phyloP scores from a whole-genome alignment of 2,329 filamentous ascomycete species.

The Alternaria incomplexa region DNA sequence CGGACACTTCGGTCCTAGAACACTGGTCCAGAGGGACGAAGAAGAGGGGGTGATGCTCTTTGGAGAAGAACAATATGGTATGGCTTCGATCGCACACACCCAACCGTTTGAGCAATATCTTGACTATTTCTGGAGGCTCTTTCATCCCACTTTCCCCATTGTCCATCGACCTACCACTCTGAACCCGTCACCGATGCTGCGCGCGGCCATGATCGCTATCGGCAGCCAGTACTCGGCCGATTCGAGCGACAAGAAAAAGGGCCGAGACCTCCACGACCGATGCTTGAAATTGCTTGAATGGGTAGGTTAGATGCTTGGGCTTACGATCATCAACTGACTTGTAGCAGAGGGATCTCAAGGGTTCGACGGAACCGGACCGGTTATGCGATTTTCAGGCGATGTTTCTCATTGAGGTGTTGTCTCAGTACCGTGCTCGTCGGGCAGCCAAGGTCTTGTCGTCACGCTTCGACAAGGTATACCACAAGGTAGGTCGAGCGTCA shows the following conservation, averaged over 20 bases:
- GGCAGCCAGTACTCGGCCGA: conserved; percentile 50
- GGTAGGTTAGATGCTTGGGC: conserved; percentile 21
- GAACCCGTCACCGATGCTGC: conserved; percentile 51
- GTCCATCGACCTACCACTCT: conserved; percentile 52
- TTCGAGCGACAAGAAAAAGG: conserved; percentile 42
- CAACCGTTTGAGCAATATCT: conserved; percentile 50
- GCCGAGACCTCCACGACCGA: conserved; percentile 49
- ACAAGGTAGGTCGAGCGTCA: conserved; percentile 29
- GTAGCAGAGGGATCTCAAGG: conserved; percentile 34
- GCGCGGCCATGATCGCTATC: conserved; percentile 53
- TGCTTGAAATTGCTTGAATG: conserved; percentile 50
- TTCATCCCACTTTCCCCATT: conserved; percentile 54
- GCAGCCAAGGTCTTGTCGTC: conserved; percentile 45
- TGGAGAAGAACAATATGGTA: conserved; percentile 46
- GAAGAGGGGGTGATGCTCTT: conserved; percentile 46
- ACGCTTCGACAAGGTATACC: conserved; percentile 48
- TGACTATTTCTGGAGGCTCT: conserved; percentile 53
- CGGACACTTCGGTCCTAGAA: conserved; percentile 37
- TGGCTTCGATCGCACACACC: conserved; percentile 41
- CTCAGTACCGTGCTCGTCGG: conserved; percentile 51
- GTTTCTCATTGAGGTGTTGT: conserved; percentile 52
- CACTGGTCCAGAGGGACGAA: conserved; percentile 44
- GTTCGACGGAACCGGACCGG: conserved; percentile 34
- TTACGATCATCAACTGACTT: conserved; percentile 19
- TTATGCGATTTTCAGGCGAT: conserved; percentile 53